phyloP scores from a whole-genome alignment of 306 rosid genomes.

The Vigna mungo region DNA sequence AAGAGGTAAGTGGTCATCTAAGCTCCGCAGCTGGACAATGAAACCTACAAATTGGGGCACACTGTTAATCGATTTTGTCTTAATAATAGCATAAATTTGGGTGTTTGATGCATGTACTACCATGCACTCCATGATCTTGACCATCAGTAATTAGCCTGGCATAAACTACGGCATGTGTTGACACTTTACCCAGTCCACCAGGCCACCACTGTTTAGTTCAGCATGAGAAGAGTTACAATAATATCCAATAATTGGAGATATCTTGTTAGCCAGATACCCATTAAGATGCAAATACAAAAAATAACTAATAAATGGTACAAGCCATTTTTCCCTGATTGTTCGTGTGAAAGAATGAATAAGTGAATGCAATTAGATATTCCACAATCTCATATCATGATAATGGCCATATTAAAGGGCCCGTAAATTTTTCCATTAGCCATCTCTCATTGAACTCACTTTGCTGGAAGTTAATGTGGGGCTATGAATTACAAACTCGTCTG shows the following conservation, averaged over 20 bases:
- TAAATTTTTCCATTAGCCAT: conserved; percentile 21
- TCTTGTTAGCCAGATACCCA: conserved; percentile 4
- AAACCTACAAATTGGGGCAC: conserved; percentile 67
- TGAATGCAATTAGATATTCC: conserved; percentile 21
- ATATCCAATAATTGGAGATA: conserved; percentile 35
- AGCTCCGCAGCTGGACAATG: conserved; percentile 91
- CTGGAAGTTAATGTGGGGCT: conserved; percentile 95
- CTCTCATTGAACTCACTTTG: conserved; percentile 72
- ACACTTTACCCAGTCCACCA: conserved; percentile 95
- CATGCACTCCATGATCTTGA: conserved; percentile 84
- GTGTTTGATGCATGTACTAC: conserved; percentile 54
- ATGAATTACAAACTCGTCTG: conserved; percentile 84
- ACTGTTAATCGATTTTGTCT: conserved; percentile 27
- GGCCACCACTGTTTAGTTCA: conserved; percentile 94
- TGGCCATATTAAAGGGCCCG: conserved; percentile 23
- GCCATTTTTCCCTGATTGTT: conserved; percentile 8
- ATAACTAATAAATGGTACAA: neutral
- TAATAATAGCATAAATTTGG: conserved; percentile 26
- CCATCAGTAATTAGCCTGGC: conserved; percentile 82
- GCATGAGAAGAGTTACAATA: conserved; percentile 40
- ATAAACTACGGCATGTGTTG: conserved; percentile 85
- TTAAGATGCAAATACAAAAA: conserved; percentile 30
- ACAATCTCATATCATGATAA: conserved; percentile 19
- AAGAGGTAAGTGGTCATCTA: conserved; percentile 94
- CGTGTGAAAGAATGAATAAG: conserved; percentile 29